Evolutionary conservation across 2,329 filamentous ascomycete species (phyloP).

Genomic region (Colletotrichum lindemuthianum): DNA sequence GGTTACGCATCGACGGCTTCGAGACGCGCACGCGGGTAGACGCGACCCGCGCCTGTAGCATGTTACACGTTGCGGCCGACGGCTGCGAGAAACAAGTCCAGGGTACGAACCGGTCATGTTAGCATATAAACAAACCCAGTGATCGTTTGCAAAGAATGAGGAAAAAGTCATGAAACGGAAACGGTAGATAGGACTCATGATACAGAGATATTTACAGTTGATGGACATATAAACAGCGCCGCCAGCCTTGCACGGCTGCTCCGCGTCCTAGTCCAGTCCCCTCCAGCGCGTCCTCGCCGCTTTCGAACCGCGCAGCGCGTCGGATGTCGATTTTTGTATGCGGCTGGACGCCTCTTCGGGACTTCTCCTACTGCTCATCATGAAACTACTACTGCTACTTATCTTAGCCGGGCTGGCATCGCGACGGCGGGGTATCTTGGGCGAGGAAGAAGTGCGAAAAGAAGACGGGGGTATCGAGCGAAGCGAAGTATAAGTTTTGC

Average conservation of each 20-base stretch:
- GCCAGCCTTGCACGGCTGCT: slow-evolving; percentile 40
- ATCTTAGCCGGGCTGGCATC: slow-evolving; percentile 47
- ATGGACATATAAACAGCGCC: slow-evolving; percentile 52
- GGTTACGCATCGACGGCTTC: slow-evolving; percentile 18
- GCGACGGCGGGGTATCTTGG: slow-evolving; percentile 45
- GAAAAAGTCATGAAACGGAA: slow-evolving; percentile 17
- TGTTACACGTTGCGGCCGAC: neutral
- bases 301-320: slow-evolving; percentile 49
- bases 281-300: slow-evolving; percentile 52
- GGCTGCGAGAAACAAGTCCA: neutral
- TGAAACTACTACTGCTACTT: slow-evolving; percentile 42
- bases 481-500: slow-evolving; percentile 43
- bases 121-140: slow-evolving; percentile 1
- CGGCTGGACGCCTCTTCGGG: slow-evolving; percentile 57
- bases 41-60: slow-evolving; percentile 4
- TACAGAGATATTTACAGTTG: slow-evolving; percentile 42
- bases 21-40: neutral
- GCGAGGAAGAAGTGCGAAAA: slow-evolving; percentile 47
- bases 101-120: neutral
- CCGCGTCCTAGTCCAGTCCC: slow-evolving; percentile 51
- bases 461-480: slow-evolving; percentile 46
- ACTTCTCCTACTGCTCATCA: slow-evolving; percentile 56
- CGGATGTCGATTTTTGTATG: slow-evolving; percentile 58
- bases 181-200: slow-evolving; percentile 27
- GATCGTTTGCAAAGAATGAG: slow-evolving; percentile 8